These are phyloP conservation scores for Cercospora berteroae DNA, from an alignment of 2,329 filamentous ascomycete genomes.

Conservation along the genomic window DNA sequence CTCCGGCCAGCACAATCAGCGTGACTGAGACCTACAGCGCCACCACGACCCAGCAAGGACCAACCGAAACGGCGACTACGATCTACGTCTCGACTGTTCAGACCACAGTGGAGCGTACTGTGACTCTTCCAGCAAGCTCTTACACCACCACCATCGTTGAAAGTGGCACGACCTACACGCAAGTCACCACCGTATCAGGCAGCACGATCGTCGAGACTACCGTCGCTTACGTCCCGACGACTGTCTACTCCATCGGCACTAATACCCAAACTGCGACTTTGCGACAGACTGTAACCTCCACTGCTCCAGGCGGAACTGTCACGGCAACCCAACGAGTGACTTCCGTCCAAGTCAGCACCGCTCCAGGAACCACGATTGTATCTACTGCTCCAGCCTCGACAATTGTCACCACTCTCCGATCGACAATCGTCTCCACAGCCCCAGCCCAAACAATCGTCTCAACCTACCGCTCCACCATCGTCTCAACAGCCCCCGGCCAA, in stretches of 20 bases:
- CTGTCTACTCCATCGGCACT: not conserved
- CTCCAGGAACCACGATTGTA: not conserved
- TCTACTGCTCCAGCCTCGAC: not conserved
- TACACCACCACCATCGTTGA: slow-evolving; percentile 2
- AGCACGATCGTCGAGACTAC: slow-evolving; percentile 1
- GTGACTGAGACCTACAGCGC: not conserved
- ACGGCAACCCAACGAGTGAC: not conserved
- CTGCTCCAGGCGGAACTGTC: not conserved
- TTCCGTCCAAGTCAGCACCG: not conserved
- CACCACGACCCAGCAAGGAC: not conserved
- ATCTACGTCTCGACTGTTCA: not conserved
- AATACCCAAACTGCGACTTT: not conserved
- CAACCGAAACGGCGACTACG: not conserved
- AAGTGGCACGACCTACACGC: not conserved
- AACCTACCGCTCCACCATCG: not conserved
- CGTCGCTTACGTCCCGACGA: not conserved
- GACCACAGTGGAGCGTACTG: not conserved
- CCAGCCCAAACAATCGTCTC: not conserved
- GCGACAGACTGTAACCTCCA: not conserved
- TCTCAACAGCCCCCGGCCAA: not conserved
- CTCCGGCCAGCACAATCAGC: slow-evolving; percentile 1
- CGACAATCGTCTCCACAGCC: not conserved
- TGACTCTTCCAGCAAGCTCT: slow-evolving; percentile 7
- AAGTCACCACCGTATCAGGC: not conserved
- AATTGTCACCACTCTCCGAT: not conserved